Conservation (phyloP, 2,329 filamentous ascomycete genomes). For the Colletotrichum karsti region DNA sequence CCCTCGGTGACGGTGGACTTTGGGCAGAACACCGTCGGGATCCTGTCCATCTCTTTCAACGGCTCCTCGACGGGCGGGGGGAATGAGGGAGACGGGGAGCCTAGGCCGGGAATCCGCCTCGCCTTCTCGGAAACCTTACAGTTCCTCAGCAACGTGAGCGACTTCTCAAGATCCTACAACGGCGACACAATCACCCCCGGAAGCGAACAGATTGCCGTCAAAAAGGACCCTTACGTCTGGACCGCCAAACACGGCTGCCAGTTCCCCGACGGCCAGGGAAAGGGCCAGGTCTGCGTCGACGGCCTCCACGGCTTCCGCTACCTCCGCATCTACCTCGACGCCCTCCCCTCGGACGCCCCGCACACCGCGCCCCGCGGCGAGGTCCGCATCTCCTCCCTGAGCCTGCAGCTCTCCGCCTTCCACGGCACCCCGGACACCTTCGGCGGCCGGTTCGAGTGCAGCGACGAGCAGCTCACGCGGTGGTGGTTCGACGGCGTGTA, state of each 20-base stretch:
- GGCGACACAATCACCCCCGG: conserved; percentile 48
- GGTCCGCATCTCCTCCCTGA: conserved; percentile 52
- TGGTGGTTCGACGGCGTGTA: conserved; percentile 64
- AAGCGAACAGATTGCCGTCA: conserved; percentile 59
- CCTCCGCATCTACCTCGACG: conserved; percentile 55
- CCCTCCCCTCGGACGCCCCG: conserved; percentile 51
- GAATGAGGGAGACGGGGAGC: conserved; percentile 19
- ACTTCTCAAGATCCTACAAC: conserved; percentile 59
- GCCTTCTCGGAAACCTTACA: conserved; percentile 59
- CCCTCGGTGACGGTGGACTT: conserved; percentile 58
- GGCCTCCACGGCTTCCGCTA: conserved; percentile 64
- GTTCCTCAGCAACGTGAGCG: conserved; percentile 52
- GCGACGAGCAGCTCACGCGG: conserved; percentile 55
- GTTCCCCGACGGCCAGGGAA: conserved; percentile 30
- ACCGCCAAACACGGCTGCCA: conserved; percentile 53
- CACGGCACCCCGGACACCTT: conserved; percentile 58
- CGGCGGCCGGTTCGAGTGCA: conserved; percentile 61
- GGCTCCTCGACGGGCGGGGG: conserved; percentile 36
- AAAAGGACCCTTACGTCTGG: conserved; percentile 51
- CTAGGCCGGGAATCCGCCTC: conserved; percentile 52
- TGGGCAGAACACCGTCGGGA: conserved; percentile 55
- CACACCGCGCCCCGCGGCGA: conserved; percentile 51
- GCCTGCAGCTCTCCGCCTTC: conserved; percentile 52
- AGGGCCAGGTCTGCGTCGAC: conserved; percentile 55
- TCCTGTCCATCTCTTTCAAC: conserved; percentile 51